Percentiles rank a stretch among this genome's conserved stretches.
These are phyloP conservation scores for Plectosphaerella plurivora DNA, from an alignment of 2,329 filamentous ascomycete genomes.

Conservation along the genomic window DNA sequence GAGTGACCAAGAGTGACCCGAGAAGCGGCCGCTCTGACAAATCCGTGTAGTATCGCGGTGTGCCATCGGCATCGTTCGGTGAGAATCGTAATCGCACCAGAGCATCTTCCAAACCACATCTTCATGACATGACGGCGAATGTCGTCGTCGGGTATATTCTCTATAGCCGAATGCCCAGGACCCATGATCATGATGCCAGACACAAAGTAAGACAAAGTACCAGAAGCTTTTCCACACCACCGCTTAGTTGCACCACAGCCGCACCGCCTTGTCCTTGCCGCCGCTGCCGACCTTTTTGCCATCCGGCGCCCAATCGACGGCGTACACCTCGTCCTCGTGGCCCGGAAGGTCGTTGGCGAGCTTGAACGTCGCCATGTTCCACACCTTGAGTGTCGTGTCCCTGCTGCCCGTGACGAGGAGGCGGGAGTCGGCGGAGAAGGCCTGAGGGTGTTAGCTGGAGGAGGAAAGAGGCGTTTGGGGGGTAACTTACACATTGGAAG, in stretches of 20 bases:
- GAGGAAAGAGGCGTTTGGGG: background rate
- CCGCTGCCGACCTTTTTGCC: slow-evolving; percentile 86
- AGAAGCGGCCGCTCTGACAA: too few species aligned
- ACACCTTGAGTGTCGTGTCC: slow-evolving; percentile 91
- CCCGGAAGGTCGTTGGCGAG: slow-evolving; percentile 77
- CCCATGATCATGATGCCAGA: too few species aligned
- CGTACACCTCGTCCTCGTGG: slow-evolving; percentile 89
- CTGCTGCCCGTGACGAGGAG: slow-evolving; percentile 83
- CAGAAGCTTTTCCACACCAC: background rate
- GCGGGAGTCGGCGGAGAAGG: slow-evolving; percentile 89
- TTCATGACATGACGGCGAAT: too few species aligned
- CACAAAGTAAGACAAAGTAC: too few species aligned
- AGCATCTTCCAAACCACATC: too few species aligned
- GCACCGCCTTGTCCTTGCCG: slow-evolving; percentile 81
- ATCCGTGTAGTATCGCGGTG: too few species aligned
- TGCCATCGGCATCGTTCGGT: too few species aligned
- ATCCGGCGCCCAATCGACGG: slow-evolving; percentile 91
- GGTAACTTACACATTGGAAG: slow-evolving; percentile 40
- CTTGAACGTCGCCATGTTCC: slow-evolving; percentile 85
- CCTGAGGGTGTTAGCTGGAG: slow-evolving; percentile 52
- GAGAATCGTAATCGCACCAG: too few species aligned
- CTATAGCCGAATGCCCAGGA: too few species aligned
- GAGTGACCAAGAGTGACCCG: too few species aligned
- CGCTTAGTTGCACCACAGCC: slow-evolving; percentile 58
- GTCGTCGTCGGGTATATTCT: too few species aligned